Evolutionary conservation across 2,329 filamentous ascomycete genomes (phyloP), one percentile per base, ranked within the genome.

Genomic region (Exophiala sp.): DNA sequence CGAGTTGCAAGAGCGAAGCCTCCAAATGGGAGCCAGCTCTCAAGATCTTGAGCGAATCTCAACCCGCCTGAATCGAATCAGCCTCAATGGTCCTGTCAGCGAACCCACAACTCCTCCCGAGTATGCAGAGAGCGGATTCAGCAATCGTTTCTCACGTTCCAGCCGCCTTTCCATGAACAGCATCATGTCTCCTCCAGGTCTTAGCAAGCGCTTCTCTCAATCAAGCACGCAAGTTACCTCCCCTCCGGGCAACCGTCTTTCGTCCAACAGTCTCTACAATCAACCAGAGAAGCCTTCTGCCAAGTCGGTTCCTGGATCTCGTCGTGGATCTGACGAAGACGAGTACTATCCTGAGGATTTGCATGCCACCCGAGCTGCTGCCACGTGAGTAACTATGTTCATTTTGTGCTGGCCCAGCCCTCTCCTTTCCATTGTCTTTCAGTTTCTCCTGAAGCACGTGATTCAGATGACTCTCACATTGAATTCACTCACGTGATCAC

Each of bases 21-120:
- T 90, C 60, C 85, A 93, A 66, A 86, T 91, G 67, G 82, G 80
- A 55, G 86, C 93, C 64, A 88, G 90, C 65, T 45, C 50, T 32
- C 80, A 85, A 61, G 89, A 95, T 65, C 82, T 95, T 62, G 82
- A 85, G 50, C 83, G 87, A 66, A 86, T 97, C 73, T 85, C 89
- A 63, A 83, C 88, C 60, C 68, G 69, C 23, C 58, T 73, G 39
- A 58, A 57, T 43, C 59, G 66, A 59, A 62, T 61, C 45, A 73
- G 69, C 51, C 66, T 76, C 62, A 70, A 76, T 55, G 75, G 81
- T 53, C 86, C 90, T 62, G 87, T 94, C 65, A 95, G 88, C 61
- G 91, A 97, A 70, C 93, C 93, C 13, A 96, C 93, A 1, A 98
- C 93, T 18, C 93, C 93, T 18, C 93, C 93, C 24, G 93, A 97